Base-by-base conservation (phyloP, 805 yeast genomes). In the Yarrowia deformans region DNA sequence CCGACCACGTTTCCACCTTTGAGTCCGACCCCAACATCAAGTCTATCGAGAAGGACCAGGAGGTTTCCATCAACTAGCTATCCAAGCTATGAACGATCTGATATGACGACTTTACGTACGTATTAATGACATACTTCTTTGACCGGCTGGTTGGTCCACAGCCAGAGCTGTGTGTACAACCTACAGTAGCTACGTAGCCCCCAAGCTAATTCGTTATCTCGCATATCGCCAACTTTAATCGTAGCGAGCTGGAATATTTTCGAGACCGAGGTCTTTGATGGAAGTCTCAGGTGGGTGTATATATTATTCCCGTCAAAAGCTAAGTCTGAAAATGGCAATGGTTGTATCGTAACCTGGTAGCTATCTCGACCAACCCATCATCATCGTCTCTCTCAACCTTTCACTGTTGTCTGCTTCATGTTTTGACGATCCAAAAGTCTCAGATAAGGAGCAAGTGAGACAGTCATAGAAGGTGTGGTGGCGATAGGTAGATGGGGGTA, bases 41-140 rank as follows among this genome's bases (percentile, higher is more conserved):
- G 67, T 37, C 70, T 45, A 54, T 49, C 34, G 55, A 68, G 40
- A 48, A 55, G 60, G 37, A 43, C 40, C 32, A 67, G 68, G 54
- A 71, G 56, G 64, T 54, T 37, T 42, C 71, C 45, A 67, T 48
- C 48, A 49, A 56, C 67, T 66, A 63, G 67, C 69, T 37, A 40
- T 14, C 35, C 46, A 42, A 37, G 43, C 55, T 37, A 14, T 66
- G 67, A 39, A 42, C 43, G 42, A 34, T 42, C 29, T 19, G 69
- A 34, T 43, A 61, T 37, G 49, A 52, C 40, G 32, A 67, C 19
- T 18, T 34, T 49, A 52, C 45, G 60, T 54, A 54, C 45, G 60
- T 39, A 54, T 54, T 39, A 37, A 39, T 54, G 60, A 19, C 54
- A 48, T 18, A 66, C 69, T 37, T 40, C 32, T 23, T 29, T n/a